Evolutionary conservation across 768 basidiomycete species (phyloP), one percentile per base, ranked within the genome.

Genomic region (Termitomyces sp.): DNA sequence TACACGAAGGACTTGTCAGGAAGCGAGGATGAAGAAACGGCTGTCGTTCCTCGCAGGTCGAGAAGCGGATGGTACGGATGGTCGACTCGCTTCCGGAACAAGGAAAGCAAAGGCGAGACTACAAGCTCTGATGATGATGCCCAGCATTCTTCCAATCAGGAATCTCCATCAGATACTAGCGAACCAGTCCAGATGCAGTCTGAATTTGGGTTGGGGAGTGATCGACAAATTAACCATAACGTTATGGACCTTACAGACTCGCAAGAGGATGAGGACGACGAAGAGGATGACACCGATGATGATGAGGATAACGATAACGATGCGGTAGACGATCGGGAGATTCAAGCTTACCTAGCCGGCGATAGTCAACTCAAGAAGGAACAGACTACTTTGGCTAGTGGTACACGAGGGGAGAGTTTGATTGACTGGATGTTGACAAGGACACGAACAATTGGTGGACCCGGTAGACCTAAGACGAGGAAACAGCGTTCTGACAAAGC

Each of bases 391-490:
- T 57, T 63, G 18, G 49, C 55, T 5, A 44, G 51, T 41, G n/a
- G 52, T 42, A 70, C 64, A 56, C 76, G 73, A 68, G 79, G 75
- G 61, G 78, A 67, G 68, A 83, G 76, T 65, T 67, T 88, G 54
- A 87, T 91, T 49, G 86, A 90, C 63, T 84, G 83, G 67, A 91
- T 91, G 88, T 65, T 91, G 50, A 74, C 75, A 15, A 75, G 80
- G 49, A 78, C 79, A 2, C 70, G 73, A 22, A 66, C 62, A 56
- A 65, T 75, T 4, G 68, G 70, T 16, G 54, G 58, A 61, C 68
- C 62, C 57, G 56, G 37, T 6, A 68, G 55, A 42, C 58, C 46
- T 57, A 68, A 8, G 30, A 47, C 31, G 6, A 52, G 62, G 53
- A 68, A 63, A 34, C 55, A 45, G n/a, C 45, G 58, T 37, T 34